These are phyloP conservation scores for Senna siamea DNA, from an alignment of 306 rosid species.

Conservation along the genomic window DNA sequence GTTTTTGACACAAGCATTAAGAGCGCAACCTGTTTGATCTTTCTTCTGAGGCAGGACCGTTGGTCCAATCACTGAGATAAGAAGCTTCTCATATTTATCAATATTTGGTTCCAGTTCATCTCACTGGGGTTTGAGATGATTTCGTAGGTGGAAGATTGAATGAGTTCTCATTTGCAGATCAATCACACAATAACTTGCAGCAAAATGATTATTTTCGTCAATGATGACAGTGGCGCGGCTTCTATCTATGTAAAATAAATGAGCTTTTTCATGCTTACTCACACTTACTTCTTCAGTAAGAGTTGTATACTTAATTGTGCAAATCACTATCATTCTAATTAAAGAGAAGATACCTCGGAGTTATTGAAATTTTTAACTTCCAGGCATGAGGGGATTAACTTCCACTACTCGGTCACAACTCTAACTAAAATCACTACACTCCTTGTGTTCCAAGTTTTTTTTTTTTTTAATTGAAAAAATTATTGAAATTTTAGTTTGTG, in stretches of 20 bases:
- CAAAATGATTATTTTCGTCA: conserved; percentile 37
- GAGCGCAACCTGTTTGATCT: conserved; percentile 34
- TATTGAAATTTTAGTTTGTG: not conserved
- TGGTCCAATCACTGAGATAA: conserved; percentile 38
- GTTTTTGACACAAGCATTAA: conserved; percentile 36
- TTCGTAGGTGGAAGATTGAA: conserved; percentile 37
- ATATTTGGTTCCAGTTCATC: conserved; percentile 41
- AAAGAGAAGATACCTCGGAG: conserved; percentile 32
- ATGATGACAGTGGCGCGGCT: conserved; percentile 38
- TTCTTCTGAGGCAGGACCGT: conserved; percentile 43
- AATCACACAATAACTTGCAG: conserved; percentile 32
- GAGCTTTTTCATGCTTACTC: conserved; percentile 36
- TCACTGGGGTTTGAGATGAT: conserved; percentile 42
- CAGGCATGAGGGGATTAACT: too few species aligned
- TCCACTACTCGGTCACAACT: too few species aligned
- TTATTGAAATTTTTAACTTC: too few species aligned
- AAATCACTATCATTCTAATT: conserved; percentile 28
- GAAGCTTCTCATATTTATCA: conserved; percentile 39
- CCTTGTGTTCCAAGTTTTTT: not conserved
- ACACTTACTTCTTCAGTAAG: conserved; percentile 34
- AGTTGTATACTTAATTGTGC: conserved; percentile 30
- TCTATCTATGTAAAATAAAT: conserved; percentile 35
- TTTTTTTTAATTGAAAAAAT: not conserved
- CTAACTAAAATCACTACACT: too few species aligned
- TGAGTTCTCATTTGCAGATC: conserved; percentile 38